Percentiles rank a stretch among this genome's conserved stretches.
Evolutionary conservation across 2,329 filamentous ascomycete species (phyloP).

Genomic region (Gnomoniopsis sp.): DNA sequence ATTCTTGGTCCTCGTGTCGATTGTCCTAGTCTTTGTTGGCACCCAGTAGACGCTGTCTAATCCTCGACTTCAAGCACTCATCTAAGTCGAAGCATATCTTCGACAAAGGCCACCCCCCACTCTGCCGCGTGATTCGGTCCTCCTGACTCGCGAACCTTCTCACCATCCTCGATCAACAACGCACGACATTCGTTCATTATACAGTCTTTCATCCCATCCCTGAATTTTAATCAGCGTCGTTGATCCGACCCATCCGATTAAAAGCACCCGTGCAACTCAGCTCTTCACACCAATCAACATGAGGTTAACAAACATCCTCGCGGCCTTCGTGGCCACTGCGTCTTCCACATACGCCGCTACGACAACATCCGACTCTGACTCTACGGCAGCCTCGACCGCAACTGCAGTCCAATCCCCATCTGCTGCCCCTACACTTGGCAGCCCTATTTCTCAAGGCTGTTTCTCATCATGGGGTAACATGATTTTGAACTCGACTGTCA

Average conservation of each 20-base stretch:
- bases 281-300: slow-evolving; percentile 4
- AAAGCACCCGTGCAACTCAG: neutral
- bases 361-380: slow-evolving; percentile 9
- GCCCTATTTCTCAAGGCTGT: slow-evolving; percentile 48
- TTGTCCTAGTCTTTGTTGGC: slow-evolving; percentile 11
- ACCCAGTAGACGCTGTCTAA: neutral
- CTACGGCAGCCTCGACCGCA: slow-evolving; percentile 10
- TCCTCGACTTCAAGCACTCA: neutral
- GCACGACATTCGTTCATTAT: neutral
- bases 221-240: neutral
- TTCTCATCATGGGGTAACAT: slow-evolving; percentile 42
- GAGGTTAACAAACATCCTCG: slow-evolving; percentile 14
- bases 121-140: neutral
- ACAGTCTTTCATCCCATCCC: neutral
- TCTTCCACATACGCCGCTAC: slow-evolving; percentile 9
- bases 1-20: slow-evolving; percentile 4
- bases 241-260: neutral
- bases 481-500: slow-evolving; percentile 19
- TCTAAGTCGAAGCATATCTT: neutral
- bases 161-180: neutral
- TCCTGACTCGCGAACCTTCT: neutral
- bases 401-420: slow-evolving; percentile 35
- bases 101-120: neutral
- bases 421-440: slow-evolving; percentile 31
- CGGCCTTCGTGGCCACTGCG: slow-evolving; percentile 7